Evolutionary conservation across 148 eudicot genomes (phyloP).

Genomic region (Persicaria tinctoria): DNA sequence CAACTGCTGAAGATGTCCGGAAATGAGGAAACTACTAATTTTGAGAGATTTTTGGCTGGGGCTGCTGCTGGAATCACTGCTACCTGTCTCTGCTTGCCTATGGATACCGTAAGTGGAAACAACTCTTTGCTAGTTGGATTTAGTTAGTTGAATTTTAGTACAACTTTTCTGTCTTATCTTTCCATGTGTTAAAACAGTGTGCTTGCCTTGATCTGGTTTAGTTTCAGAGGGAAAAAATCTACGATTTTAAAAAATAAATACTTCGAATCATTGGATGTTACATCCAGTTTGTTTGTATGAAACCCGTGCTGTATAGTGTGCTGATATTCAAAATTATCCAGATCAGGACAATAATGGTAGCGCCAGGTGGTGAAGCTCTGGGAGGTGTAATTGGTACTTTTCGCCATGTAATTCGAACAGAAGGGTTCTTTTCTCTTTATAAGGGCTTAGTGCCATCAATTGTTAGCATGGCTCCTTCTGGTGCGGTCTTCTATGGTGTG

Average conservation of each 20-base stretch:
- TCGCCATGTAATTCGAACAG: constrained; percentile 72
- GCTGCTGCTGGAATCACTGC: constrained; percentile 98
- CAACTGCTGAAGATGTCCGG: constrained; percentile 66
- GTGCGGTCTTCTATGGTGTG: constrained; percentile 92
- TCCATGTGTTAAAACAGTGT: neutral
- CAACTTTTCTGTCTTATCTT: neutral
- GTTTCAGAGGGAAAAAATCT: neutral
- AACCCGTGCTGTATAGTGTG: constrained; percentile 1
- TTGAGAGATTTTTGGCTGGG: constrained; percentile 88
- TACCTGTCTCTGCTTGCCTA: constrained; percentile 87
- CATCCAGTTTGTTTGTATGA: neutral
- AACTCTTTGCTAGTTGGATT: neutral
- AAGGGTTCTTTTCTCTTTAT: constrained; percentile 92
- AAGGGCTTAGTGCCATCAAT: constrained; percentile 89
- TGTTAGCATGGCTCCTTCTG: constrained; percentile 94
- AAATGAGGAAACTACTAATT: constrained; percentile 74
- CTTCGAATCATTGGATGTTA: neutral
- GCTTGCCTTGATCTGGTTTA: neutral
- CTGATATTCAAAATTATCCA: constrained; percentile 25
- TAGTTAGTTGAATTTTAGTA: neutral
- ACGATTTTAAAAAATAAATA: neutral
- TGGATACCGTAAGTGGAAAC: constrained; percentile 81
- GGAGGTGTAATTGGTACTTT: constrained; percentile 85
- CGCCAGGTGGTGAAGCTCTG: constrained; percentile 95
- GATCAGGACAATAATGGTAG: constrained; percentile 93